Base-by-base conservation (phyloP, 176 grass and related monocot genomes). In the Ensete glaucum region DNA sequence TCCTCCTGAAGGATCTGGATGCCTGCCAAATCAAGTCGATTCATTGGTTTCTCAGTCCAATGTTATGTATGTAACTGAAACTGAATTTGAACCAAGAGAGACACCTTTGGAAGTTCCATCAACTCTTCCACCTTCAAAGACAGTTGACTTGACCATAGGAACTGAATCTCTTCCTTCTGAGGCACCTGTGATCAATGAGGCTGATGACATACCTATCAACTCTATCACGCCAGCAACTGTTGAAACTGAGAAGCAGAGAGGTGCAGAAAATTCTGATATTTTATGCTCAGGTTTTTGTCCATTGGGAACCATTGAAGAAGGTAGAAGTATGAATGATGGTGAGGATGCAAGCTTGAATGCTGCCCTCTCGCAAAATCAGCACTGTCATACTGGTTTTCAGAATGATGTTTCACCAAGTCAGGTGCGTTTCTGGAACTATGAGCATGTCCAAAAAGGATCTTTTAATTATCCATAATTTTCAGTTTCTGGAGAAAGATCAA, bases 361-460 rank as follows among this genome's bases (percentile, higher is more conserved):
- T 73, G 17, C 53, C 27, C 9, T 19, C 11, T 9, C 23, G 55
- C 54, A 62, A 21, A 80, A 51, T 60, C 59, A 70, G 68, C 81
- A 69, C 53, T 54, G 60, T 74, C 54, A 67, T 79, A 77, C 77
- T 75, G 59, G 34, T 66, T 75, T 8, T 80, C 71, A 23, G 72
- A 34, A 67, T 82, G 73, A 59, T 8, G 53, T 52, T 75, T 82
- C 57, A 10, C 53, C 69, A 67, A 86, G 82, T 70, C 43, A 82
- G 82, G 78, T 86, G 81, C 21, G 50, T 1, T 55, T 54, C 22
- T 56, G 8, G 17, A 65, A 65, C 48, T 77, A 25, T 77, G 13
- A 64, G 22, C 72, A 25, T 43, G 34, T 43, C 34, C 34, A 14
- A 29, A 56, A 9, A 34, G 0, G 27, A 15, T 16, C 20, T 53